phyloP scores from a whole-genome alignment of 2,329 filamentous ascomycete genomes.

The Aureobasidium sp. region DNA sequence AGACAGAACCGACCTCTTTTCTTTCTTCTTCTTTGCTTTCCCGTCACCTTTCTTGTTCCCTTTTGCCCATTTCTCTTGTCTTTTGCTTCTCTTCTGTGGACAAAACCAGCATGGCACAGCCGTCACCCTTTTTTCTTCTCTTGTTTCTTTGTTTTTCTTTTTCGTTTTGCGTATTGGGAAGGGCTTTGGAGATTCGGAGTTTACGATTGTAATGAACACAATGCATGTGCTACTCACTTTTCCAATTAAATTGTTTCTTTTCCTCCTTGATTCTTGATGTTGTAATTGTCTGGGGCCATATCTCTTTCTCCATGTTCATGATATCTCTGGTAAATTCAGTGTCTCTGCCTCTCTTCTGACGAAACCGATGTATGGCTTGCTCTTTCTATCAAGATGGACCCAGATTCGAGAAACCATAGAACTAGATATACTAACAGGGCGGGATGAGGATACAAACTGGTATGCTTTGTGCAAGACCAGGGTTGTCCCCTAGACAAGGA shows the following conservation, averaged over 20 bases:
- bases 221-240: constrained; percentile 4
- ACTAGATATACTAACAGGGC: not conserved
- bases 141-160: not conserved
- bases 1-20: not conserved
- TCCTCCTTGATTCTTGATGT: not conserved
- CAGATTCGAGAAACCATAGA: too few relatives aligned
- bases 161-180: not conserved
- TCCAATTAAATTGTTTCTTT: not conserved
- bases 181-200: not conserved
- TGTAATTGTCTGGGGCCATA: too few relatives aligned
- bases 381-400: too few relatives aligned
- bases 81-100: not conserved
- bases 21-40: not conserved
- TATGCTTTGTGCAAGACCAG: not conserved
- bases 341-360: too few relatives aligned
- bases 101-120: not conserved
- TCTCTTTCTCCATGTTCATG: too few relatives aligned
- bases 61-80: not conserved
- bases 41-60: not conserved
- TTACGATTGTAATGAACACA: not conserved
- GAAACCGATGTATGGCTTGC: too few relatives aligned
- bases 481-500: not conserved
- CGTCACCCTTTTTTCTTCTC: not conserved
- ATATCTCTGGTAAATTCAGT: too few relatives aligned
- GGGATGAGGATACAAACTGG: too few relatives aligned